These are phyloP conservation scores for Alternaria rosae DNA, from an alignment of 2,329 filamentous ascomycete genomes.

Conservation along the genomic window DNA sequence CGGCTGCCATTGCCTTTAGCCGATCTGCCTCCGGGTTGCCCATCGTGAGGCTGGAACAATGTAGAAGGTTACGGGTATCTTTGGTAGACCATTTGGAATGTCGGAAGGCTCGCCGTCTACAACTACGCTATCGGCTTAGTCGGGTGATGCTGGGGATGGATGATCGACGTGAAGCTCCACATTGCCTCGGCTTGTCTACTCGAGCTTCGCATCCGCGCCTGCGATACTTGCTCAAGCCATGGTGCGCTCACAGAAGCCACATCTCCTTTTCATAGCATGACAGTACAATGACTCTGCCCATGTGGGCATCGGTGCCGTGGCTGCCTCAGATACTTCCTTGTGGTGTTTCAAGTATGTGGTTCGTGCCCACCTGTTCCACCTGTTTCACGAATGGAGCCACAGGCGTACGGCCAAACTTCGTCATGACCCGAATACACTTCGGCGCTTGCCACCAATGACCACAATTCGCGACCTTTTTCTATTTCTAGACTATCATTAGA, in stretches of 20 bases:
- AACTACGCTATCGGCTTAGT: not conserved
- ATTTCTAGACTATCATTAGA: slow-evolving; percentile 22
- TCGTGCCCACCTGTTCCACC: slow-evolving; percentile 22
- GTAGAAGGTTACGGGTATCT: not conserved
- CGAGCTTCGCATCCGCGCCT: not conserved
- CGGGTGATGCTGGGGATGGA: not conserved
- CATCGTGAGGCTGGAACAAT: slow-evolving; percentile 25
- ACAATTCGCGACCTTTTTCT: slow-evolving; percentile 16
- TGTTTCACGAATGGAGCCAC: slow-evolving; percentile 24
- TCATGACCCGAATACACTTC: slow-evolving; percentile 23
- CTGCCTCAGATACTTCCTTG: slow-evolving; percentile 18
- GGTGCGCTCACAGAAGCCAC: slow-evolving; percentile 11
- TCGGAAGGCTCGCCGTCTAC: not conserved
- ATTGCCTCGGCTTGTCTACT: slow-evolving; percentile 15
- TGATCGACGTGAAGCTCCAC: slow-evolving; percentile 8
- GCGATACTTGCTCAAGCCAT: slow-evolving; percentile 1
- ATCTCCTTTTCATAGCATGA: not conserved
- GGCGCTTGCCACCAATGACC: slow-evolving; percentile 13
- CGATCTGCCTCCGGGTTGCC: slow-evolving; percentile 30
- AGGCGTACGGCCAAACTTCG: slow-evolving; percentile 15
- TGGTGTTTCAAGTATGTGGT: slow-evolving; percentile 23
- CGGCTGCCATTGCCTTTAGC: slow-evolving; percentile 46
- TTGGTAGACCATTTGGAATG: not conserved
- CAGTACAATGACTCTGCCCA: slow-evolving; percentile 15
- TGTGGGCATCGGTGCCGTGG: slow-evolving; percentile 1